Evolutionary conservation across 345 rosid genomes (phyloP).

Genomic region (Hypericum androsaemum): DNA sequence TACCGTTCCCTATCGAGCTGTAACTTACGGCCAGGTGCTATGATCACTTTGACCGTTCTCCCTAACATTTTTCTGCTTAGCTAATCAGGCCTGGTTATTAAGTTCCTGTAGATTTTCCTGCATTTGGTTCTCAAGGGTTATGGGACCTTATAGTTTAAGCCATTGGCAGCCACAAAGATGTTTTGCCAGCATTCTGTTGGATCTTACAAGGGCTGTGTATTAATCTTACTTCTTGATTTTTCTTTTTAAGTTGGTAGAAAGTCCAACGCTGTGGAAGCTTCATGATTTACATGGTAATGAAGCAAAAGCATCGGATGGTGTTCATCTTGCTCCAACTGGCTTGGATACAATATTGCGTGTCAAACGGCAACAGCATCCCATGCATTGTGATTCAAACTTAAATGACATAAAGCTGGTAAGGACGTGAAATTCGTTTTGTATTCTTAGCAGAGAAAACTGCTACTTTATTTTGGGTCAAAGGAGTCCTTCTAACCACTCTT

Average conservation of each 20-base stretch:
- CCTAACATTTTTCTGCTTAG: not conserved
- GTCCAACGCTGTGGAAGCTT: conserved; percentile 55
- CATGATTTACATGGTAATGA: conserved; percentile 50
- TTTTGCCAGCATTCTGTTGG: conserved; percentile 3
- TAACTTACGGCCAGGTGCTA: conserved; percentile 78
- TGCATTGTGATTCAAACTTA: conserved; percentile 72
- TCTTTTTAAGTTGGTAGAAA: conserved; percentile 59
- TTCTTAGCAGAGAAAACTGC: too few relatives aligned
- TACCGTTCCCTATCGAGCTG: conserved; percentile 69
- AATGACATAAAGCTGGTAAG: conserved; percentile 69
- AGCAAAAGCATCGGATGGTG: conserved; percentile 36
- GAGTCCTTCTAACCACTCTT: conserved; percentile 18
- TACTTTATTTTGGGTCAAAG: conserved; percentile 1
- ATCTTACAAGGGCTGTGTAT: conserved; percentile 2
- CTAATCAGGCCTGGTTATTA: not conserved
- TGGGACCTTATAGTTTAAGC: too few relatives aligned
- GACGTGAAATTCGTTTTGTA: conserved; percentile 2
- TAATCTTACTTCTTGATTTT: conserved; percentile 6
- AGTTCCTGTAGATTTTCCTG: not conserved
- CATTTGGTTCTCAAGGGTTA: too few relatives aligned
- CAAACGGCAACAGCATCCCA: conserved; percentile 56
- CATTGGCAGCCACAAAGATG: not conserved
- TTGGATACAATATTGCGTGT: conserved; percentile 37
- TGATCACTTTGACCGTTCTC: not conserved
- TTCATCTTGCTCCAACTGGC: conserved; percentile 62